Evolutionary conservation across 306 rosid species (phyloP).

Genomic region (Pyrus betulifolia): DNA sequence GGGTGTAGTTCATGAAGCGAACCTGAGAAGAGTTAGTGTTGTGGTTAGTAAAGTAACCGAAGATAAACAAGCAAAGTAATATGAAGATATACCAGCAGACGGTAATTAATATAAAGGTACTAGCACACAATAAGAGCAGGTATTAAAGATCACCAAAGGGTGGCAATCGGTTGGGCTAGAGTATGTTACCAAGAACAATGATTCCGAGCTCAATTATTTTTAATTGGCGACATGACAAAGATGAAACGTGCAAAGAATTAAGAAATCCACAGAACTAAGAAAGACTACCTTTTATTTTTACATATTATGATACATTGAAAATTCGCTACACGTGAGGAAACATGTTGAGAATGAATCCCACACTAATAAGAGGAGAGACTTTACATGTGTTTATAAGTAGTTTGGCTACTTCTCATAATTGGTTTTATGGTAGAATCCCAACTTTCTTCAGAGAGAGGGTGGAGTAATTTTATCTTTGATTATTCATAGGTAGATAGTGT

Average conservation of each 20-base stretch:
- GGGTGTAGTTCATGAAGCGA: slow-evolving; percentile 26
- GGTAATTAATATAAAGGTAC: not conserved
- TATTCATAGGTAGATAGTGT: too few species aligned
- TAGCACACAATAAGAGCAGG: not conserved
- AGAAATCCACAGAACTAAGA: not conserved
- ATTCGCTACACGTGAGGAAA: too few species aligned
- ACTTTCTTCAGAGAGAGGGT: too few species aligned
- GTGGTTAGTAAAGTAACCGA: not conserved
- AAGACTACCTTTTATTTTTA: not conserved
- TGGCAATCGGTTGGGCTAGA: not conserved
- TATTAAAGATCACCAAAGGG: not conserved
- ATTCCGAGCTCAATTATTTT: not conserved
- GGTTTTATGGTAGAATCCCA: too few species aligned
- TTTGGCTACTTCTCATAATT: too few species aligned
- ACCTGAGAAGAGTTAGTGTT: slow-evolving; percentile 20
- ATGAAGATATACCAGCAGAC: not conserved
- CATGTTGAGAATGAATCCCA: too few species aligned
- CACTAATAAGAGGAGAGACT: too few species aligned
- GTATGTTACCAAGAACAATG: not conserved
- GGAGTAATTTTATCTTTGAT: too few species aligned
- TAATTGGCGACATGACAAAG: not conserved
- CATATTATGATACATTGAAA: not conserved
- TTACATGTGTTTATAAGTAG: too few species aligned
- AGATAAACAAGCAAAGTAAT: not conserved
- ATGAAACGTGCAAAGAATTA: not conserved